phyloP scores from a whole-genome alignment of 495 filamentous ascomycete genomes.

The Xylaria sp. region DNA sequence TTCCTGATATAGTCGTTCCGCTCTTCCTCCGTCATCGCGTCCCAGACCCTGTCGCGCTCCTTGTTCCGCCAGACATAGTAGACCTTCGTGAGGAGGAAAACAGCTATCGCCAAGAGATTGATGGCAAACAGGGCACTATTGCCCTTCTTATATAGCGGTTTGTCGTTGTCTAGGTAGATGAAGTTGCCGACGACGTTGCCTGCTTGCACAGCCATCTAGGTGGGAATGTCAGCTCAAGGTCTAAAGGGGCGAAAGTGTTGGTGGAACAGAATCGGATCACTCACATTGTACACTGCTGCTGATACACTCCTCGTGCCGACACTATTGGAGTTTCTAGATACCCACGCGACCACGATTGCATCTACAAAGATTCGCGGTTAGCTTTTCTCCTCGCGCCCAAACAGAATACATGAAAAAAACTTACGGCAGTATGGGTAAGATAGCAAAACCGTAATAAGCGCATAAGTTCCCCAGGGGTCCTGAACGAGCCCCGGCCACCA shows the following conservation, averaged over 20 bases:
- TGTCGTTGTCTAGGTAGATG: slow-evolving; percentile 67
- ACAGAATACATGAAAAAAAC: not conserved
- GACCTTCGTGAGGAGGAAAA: slow-evolving; percentile 48
- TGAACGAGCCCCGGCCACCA: slow-evolving; percentile 42
- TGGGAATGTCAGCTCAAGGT: slow-evolving; percentile 6
- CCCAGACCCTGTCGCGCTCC: slow-evolving; percentile 48
- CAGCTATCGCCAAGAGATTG: slow-evolving; percentile 40
- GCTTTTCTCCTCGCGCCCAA: not conserved
- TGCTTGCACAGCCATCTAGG: slow-evolving; percentile 68
- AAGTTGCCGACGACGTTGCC: slow-evolving; percentile 59
- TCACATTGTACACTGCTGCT: slow-evolving; percentile 66
- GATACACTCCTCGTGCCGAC: slow-evolving; percentile 73
- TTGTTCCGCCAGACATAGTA: slow-evolving; percentile 56
- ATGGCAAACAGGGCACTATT: slow-evolving; percentile 70
- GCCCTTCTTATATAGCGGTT: slow-evolving; percentile 68
- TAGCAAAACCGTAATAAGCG: slow-evolving; percentile 60
- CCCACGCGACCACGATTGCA: slow-evolving; percentile 71
- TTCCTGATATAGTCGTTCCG: slow-evolving; percentile 45
- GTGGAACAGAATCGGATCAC: not conserved
- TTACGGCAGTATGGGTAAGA: slow-evolving; percentile 49
- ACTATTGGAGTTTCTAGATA: slow-evolving; percentile 68
- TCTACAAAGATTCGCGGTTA: slow-evolving; percentile 32
- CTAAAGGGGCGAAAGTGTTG: not conserved
- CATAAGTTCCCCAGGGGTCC: slow-evolving; percentile 61
- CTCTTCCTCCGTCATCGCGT: slow-evolving; percentile 49